Conservation (phyloP, 805 yeast species). For the Ogataea dorogensis region DNA sequence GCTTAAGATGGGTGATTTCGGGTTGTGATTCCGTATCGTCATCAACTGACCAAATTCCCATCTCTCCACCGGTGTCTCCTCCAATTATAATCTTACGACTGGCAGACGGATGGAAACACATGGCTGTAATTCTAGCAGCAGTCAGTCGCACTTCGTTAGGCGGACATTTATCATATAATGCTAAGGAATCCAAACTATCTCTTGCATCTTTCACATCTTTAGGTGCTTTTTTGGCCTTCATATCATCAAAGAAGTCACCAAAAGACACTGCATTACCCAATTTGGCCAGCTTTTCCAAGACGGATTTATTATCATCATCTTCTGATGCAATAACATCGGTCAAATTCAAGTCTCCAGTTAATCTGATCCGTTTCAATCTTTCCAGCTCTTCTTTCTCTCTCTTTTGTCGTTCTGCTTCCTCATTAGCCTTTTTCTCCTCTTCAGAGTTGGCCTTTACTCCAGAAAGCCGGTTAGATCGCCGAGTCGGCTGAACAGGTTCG, state of each 20-base stretch:
- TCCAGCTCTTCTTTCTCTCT: conserved; percentile 33
- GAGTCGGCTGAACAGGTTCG: conserved; percentile 47
- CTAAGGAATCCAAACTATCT: conserved; percentile 50
- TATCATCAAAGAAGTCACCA: conserved; percentile 67
- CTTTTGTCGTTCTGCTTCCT: conserved; percentile 36
- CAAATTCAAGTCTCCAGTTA: conserved; percentile 64
- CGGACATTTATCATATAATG: conserved; percentile 53
- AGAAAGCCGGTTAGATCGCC: conserved; percentile 77
- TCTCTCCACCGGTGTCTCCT: conserved; percentile 85
- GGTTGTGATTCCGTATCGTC: conserved; percentile 41
- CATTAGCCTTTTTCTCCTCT: conserved; percentile 47
- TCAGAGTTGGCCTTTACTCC: conserved; percentile 51
- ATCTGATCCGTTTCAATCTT: conserved; percentile 56
- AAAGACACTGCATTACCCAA: conserved; percentile 57
- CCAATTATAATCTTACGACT: conserved; percentile 67
- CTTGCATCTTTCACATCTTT: conserved; percentile 48
- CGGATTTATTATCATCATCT: conserved; percentile 32
- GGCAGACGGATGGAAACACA: conserved; percentile 72
- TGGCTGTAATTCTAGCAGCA: conserved; percentile 68
- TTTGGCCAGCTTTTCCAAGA: conserved; percentile 34
- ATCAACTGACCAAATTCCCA: conserved; percentile 86
- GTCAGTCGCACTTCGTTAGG: conserved; percentile 73
- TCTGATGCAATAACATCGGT: conserved; percentile 50
- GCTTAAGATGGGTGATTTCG: conserved; percentile 60
- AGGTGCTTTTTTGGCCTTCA: conserved; percentile 39